Percentiles rank a stretch among this genome's conserved stretches.
These are phyloP conservation scores for Colletotrichum sp. DNA, from an alignment of 2,329 filamentous ascomycete genomes.

Conservation along the genomic window DNA sequence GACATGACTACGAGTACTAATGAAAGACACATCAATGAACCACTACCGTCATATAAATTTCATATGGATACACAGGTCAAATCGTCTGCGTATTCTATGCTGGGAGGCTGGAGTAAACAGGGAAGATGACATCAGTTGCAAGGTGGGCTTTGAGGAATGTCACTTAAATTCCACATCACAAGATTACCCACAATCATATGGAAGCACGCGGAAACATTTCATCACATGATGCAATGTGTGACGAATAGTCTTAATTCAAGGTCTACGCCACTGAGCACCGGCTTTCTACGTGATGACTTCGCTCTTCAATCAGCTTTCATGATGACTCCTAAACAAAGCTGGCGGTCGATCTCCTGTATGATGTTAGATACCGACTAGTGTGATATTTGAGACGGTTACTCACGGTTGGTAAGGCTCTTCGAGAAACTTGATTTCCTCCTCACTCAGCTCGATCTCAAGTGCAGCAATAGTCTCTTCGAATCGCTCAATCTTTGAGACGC, in stretches of 20 bases:
- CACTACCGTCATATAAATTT: not conserved
- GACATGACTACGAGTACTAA: not conserved
- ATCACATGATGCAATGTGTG: not conserved
- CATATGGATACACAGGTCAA: accelerated
- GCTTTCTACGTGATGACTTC: not conserved
- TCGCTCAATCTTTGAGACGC: not conserved
- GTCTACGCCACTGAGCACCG: not conserved
- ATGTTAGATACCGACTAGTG: not conserved
- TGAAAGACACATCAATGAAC: not conserved
- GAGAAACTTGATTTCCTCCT: not conserved
- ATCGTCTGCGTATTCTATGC: not conserved
- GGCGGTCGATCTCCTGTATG: not conserved
- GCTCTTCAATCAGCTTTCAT: not conserved
- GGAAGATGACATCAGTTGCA: not conserved
- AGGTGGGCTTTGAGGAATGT: not conserved
- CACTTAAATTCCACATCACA: not conserved
- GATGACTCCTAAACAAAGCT: not conserved
- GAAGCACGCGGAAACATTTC: accelerated
- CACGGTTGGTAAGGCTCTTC: not conserved
- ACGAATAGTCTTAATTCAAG: not conserved
- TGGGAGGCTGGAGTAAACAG: not conserved
- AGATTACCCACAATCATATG: not conserved
- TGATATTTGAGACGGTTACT: not conserved
- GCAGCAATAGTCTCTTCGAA: not conserved
- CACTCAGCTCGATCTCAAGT: not conserved